Conservation (phyloP, 2,329 filamentous ascomycete genomes). For the Dactylellina parvicollis region DNA sequence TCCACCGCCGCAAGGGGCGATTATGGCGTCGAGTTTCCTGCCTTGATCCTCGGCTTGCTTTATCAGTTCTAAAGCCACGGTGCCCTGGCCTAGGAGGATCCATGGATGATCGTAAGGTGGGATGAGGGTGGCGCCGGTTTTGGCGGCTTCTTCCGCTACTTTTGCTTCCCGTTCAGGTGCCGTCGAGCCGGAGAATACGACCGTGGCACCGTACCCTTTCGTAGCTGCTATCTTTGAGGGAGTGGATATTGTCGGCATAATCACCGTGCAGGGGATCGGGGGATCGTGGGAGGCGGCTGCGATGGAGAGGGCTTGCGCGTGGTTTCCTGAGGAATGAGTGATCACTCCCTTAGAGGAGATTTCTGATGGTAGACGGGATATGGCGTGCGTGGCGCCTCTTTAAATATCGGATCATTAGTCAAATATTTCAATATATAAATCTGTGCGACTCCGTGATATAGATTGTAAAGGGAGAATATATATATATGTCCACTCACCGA, state of each 20-base stretch:
- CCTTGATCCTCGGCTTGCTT: slow-evolving; percentile 72
- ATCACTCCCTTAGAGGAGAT: slow-evolving; percentile 45
- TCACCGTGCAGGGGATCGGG: slow-evolving; percentile 79
- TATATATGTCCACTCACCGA: slow-evolving; percentile 74
- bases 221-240: slow-evolving; percentile 90
- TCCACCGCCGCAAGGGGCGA: slow-evolving; percentile 86
- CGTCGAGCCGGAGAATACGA: slow-evolving; percentile 85
- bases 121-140: slow-evolving; percentile 80
- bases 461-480: background rate
- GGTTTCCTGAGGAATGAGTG: slow-evolving; percentile 74
- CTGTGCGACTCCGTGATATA: background rate
- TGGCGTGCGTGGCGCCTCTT: slow-evolving; percentile 44
- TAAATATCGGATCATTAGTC: background rate
- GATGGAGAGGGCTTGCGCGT: slow-evolving; percentile 89
- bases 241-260: slow-evolving; percentile 89
- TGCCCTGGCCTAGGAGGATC: slow-evolving; percentile 94
- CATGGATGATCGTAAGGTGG: slow-evolving; percentile 93
- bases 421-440: slow-evolving; percentile 69
- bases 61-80: slow-evolving; percentile 82
- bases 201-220: slow-evolving; percentile 76
- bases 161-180: slow-evolving; percentile 78
- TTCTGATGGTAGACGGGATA: background rate
- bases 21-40: slow-evolving; percentile 69
- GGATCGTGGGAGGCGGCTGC: slow-evolving; percentile 70
- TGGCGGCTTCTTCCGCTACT: slow-evolving; percentile 72